Percentiles rank a stretch among this genome's conserved stretches.
Conservation (phyloP, 2,329 filamentous ascomycete species). For the Diaporthe australafricana region DNA sequence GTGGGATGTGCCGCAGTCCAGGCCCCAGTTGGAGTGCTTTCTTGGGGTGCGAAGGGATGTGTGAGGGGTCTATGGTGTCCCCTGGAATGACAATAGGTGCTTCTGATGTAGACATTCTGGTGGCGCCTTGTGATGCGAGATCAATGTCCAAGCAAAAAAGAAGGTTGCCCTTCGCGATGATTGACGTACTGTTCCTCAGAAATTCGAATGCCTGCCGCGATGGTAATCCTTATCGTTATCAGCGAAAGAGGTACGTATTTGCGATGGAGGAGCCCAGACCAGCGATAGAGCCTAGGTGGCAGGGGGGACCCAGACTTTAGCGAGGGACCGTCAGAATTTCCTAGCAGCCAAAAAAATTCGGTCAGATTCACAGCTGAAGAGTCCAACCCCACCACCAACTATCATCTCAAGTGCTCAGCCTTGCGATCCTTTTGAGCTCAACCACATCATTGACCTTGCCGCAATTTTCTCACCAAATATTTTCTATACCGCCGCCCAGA, state of each 20-base stretch:
- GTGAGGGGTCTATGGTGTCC: conserved; percentile 74
- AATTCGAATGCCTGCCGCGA: conserved; percentile 31
- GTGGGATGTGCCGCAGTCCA: conserved; percentile 84
- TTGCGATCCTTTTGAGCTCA: neutral
- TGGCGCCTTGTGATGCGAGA: conserved; percentile 9
- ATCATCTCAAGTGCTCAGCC: neutral
- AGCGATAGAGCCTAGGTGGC: neutral
- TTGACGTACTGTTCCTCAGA: neutral
- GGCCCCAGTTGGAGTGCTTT: conserved; percentile 84
- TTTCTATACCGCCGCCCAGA: conserved; percentile 40
- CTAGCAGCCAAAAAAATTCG: conserved; percentile 38
- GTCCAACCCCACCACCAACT: conserved; percentile 23
- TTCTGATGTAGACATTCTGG: conserved; percentile 61
- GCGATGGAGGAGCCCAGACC: neutral
- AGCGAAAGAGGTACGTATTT: neutral
- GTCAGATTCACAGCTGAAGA: conserved; percentile 29
- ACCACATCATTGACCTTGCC: neutral
- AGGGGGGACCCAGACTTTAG: conserved; percentile 27
- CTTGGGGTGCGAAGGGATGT: conserved; percentile 76
- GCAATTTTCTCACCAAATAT: neutral
- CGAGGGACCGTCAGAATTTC: conserved; percentile 33
- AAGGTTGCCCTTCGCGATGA: neutral
- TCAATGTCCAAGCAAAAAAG: neutral
- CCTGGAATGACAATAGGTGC: conserved; percentile 83
- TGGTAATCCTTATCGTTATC: conserved; percentile 31